A percentile compares a stretch with the other conserved stretches of the same genome.
Conservation (phyloP, 2,329 filamentous ascomycete species). For the Claviceps sp. region DNA sequence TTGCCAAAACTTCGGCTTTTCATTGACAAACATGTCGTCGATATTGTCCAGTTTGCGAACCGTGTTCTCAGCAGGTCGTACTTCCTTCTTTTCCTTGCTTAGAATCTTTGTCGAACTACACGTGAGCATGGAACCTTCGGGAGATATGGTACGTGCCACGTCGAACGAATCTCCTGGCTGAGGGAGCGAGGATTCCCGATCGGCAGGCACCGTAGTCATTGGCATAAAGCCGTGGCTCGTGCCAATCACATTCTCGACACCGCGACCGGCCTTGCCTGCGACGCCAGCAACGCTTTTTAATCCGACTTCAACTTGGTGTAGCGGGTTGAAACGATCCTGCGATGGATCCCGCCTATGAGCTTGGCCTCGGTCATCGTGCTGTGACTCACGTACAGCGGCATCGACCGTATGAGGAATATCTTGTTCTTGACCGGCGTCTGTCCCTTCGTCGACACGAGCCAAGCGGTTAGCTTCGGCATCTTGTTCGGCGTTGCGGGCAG, state of each 20-base stretch:
- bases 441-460: conserved; percentile 35
- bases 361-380: conserved; percentile 6
- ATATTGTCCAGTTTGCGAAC: conserved; percentile 36
- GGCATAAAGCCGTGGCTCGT: conserved; percentile 41
- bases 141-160: conserved; percentile 21
- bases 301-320: conserved; percentile 36
- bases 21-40: conserved; percentile 34
- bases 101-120: conserved; percentile 22
- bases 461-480: conserved; percentile 37
- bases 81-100: neutral
- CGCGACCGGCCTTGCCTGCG: conserved; percentile 32
- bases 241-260: conserved; percentile 38
- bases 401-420: conserved; percentile 38
- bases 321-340: conserved; percentile 15
- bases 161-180: conserved; percentile 18
- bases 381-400: conserved; percentile 29
- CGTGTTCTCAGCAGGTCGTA: conserved; percentile 29
- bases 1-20: conserved; percentile 41
- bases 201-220: conserved; percentile 8
- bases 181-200: conserved; percentile 9
- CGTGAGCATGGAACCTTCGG: conserved; percentile 24
- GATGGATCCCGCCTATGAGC: neutral
- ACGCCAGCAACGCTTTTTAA: conserved; percentile 30
- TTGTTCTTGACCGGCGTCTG: conserved; percentile 38
- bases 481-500: conserved; percentile 31